Evolutionary conservation across 2,329 filamentous ascomycete species (phyloP), one percentile per base, ranked within the genome.

Genomic region (Graphiopsis chlorocephala): DNA sequence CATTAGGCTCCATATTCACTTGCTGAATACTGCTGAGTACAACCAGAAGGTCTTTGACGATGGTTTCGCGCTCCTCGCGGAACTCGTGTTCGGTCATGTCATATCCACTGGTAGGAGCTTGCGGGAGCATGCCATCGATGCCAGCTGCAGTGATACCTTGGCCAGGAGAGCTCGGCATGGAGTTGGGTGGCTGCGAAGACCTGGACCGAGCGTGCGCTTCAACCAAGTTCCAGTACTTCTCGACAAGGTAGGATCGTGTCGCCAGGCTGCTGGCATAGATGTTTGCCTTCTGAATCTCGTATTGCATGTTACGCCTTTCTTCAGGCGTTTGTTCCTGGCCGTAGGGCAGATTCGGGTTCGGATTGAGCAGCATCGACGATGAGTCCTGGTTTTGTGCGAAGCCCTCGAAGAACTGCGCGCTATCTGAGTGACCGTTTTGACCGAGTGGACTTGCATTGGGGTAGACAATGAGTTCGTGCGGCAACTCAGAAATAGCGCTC

Each of bases 231-330:
- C 92, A 92, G 78, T 94, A 96, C 68, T 93, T 89, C 75, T 96
- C 92, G 0, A 96, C 91, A 64, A 94, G 87, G 74, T 92, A 93
- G 0, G 91, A 94, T 26, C 93, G 85, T 0, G 92, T 96, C 2
- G 89, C 88, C 11, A 97, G 81, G 72, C 93, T 90, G 6, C 90
- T 94, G 2, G 89, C 87, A 73, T 94, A 92, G 45, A 97, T 91
- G 75, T 96, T 96, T 7, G 92, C 91, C 75, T 96, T 96, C 75
- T 96, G 92, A 31, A 97, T 95, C 77, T 96, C 93, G 69, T 89
- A 92, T 73, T 95, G 91, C 4, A 93, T 79, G 31, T 73, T 72
- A 42, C 78, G 76, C 6, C 80, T 77, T 45, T 78, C 73, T 65
- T 80, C 78, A 1, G 74, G 72, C 14, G 71, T 67, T 45, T 77